phyloP scores from a whole-genome alignment of 2,329 filamentous ascomycete genomes.

The Monilinia fructigena region DNA sequence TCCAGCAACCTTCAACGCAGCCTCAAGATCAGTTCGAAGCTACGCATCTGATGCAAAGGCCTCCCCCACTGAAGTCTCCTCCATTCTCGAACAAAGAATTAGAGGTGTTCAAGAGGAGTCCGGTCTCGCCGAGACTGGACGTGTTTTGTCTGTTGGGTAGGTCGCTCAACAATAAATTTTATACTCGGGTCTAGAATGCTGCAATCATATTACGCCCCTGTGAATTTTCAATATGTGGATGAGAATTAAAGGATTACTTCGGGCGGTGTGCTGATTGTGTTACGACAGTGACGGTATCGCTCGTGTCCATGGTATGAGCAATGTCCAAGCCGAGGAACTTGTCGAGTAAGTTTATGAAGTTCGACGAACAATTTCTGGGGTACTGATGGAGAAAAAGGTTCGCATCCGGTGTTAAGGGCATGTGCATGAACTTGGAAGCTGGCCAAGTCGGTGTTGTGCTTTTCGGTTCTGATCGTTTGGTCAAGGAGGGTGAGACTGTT shows the following conservation, averaged over 20 bases:
- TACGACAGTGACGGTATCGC: conserved; percentile 94
- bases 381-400: conserved; percentile 60
- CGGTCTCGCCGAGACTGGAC: conserved; percentile 94
- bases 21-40: conserved; percentile 71
- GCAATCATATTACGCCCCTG: conserved; percentile 1
- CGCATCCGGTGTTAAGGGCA: conserved; percentile 99
- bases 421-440: conserved; percentile 99
- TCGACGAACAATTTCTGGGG: conserved; percentile 22
- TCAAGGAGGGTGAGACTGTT: conserved; percentile 99
- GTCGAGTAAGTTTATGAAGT: conserved; percentile 76
- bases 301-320: conserved; percentile 99
- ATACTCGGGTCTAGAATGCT: conserved; percentile 10
- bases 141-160: conserved; percentile 98
- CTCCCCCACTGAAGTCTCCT: conserved; percentile 95
- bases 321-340: conserved; percentile 99
- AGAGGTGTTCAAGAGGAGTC: conserved; percentile 97
- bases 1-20: conserved; percentile 72
- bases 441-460: conserved; percentile 99
- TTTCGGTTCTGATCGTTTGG: conserved; percentile 99
- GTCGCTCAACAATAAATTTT: conserved; percentile 45
- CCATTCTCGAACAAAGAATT: conserved; percentile 98
- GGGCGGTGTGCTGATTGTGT: conserved; percentile 30
- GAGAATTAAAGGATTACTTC: neutral
- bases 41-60: conserved; percentile 95
- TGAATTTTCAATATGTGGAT: conserved; percentile 6